Percentiles rank a stretch among this genome's conserved stretches.
These are phyloP conservation scores for Botrytis medusae DNA, from an alignment of 2,329 filamentous ascomycete genomes.

Conservation along the genomic window DNA sequence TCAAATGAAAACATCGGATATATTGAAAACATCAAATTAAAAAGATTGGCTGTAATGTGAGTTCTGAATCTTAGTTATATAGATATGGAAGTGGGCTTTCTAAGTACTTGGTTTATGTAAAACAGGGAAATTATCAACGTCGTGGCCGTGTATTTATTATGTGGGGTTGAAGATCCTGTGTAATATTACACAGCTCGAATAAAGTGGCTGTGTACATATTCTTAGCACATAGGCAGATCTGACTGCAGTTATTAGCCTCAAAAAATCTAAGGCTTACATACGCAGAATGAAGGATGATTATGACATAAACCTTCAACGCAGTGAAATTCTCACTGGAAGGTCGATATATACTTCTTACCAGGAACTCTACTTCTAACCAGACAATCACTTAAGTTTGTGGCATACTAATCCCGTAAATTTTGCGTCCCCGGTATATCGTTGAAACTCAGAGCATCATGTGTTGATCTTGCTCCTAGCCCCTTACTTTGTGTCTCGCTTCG, in stretches of 20 bases:
- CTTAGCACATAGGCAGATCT: neutral
- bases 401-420: no score
- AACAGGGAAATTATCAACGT: neutral
- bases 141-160: neutral
- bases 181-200: neutral
- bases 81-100: neutral
- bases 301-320: neutral
- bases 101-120: neutral
- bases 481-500: neutral
- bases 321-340: neutral
- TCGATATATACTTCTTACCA: neutral
- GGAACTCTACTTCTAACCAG: neutral
- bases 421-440: neutral
- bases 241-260: neutral
- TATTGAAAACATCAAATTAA: no score
- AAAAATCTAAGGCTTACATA: neutral
- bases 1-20: neutral
- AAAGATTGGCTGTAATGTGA: rapidly evolving
- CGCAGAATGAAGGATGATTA: neutral
- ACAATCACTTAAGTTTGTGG: no score
- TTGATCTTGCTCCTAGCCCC: neutral
- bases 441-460: neutral
- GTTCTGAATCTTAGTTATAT: neutral
- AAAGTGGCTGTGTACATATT: neutral
- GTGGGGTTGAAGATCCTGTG: neutral